phyloP scores from a whole-genome alignment of 2,329 filamentous ascomycete genomes.

The Bipolaris victoriae region DNA sequence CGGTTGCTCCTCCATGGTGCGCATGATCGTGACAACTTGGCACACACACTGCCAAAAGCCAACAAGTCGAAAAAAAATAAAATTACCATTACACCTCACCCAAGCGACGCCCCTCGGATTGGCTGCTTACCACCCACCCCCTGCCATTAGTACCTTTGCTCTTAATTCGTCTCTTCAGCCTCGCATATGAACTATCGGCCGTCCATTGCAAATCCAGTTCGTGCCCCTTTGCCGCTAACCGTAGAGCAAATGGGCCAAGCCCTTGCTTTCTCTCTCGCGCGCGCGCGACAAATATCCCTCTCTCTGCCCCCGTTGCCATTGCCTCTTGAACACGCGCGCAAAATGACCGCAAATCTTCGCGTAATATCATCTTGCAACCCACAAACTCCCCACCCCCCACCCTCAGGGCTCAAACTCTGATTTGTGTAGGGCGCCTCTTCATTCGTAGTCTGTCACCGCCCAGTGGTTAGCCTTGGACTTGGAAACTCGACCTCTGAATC shows the following conservation, averaged over 20 bases:
- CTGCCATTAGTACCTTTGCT: slow-evolving; percentile 13
- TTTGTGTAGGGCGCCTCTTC: neutral
- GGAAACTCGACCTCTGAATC: neutral
- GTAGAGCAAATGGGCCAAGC: slow-evolving; percentile 1
- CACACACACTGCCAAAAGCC: slow-evolving; percentile 17
- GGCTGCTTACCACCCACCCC: slow-evolving; percentile 21
- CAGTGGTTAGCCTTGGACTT: neutral
- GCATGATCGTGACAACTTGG: slow-evolving; percentile 9
- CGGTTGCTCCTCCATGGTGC: neutral
- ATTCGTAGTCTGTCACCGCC: neutral
- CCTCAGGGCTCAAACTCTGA: neutral
- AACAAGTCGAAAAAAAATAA: slow-evolving; percentile 17
- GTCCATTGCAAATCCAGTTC: slow-evolving; percentile 11
- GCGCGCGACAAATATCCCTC: neutral
- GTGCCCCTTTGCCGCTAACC: slow-evolving; percentile 2
- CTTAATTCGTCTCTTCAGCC: slow-evolving; percentile 23
- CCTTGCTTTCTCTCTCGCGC: neutral
- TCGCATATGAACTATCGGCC: slow-evolving; percentile 16
- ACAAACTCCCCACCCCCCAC: neutral
- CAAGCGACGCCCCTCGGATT: slow-evolving; percentile 28
- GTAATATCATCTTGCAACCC: neutral
- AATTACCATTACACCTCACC: slow-evolving; percentile 34
- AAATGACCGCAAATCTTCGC: neutral
- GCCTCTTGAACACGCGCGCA: neutral
- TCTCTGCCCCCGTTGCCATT: neutral